These are phyloP conservation scores for Syncephalis plumigaleata DNA, from an alignment of 371 early-diverging fungal species.

Conservation along the genomic window DNA sequence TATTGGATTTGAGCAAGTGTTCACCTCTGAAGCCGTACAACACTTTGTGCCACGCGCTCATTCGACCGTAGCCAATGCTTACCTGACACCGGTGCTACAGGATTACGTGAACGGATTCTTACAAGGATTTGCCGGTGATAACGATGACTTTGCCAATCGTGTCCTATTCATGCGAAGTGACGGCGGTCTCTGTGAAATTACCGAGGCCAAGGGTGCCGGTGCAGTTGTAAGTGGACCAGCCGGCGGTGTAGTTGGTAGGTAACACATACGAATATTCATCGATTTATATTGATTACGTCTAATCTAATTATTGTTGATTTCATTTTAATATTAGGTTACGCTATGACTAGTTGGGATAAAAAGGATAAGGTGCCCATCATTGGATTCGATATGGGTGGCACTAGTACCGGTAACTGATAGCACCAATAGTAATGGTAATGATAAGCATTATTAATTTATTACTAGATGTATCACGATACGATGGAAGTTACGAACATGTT, in stretches of 20 bases:
- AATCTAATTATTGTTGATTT: not conserved
- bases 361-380: constrained; percentile 49
- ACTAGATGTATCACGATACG: constrained; percentile 80
- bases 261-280: not conserved
- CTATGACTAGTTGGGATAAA: constrained; percentile 52
- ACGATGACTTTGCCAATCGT: constrained; percentile 33
- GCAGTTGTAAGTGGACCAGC: constrained; percentile 94
- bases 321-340: constrained; percentile 35
- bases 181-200: constrained; percentile 80
- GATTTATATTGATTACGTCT: not conserved
- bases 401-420: constrained; percentile 40
- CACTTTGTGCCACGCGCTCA: constrained; percentile 91
- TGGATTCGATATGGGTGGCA: constrained; percentile 95
- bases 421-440: not conserved
- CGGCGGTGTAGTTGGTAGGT: constrained; percentile 68
- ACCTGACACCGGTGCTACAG: constrained; percentile 81
- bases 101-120: constrained; percentile 69
- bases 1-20: constrained; percentile 72
- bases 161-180: constrained; percentile 95
- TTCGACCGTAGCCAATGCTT: constrained; percentile 82
- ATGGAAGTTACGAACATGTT: constrained; percentile 79
- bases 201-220: constrained; percentile 64
- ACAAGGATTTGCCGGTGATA: constrained; percentile 36
- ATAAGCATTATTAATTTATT: not conserved
- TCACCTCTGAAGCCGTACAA: constrained; percentile 65